Conservation (phyloP, 2,329 filamentous ascomycete genomes). For the Lachnellula hyalina region DNA sequence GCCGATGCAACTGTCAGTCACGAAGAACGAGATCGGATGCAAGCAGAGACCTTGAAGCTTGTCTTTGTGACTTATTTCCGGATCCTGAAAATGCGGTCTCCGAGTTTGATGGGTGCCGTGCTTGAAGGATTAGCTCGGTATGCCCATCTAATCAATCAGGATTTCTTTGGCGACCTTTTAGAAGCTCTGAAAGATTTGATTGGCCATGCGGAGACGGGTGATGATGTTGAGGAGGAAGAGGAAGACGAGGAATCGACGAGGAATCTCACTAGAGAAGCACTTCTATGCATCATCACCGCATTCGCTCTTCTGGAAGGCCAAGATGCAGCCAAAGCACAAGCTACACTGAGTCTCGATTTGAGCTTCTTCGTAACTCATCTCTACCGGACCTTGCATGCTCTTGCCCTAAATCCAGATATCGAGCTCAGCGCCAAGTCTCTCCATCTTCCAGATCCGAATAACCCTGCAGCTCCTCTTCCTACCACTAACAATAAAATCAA, state of each 20-base stretch:
- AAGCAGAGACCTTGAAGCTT: conserved; percentile 90
- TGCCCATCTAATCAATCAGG: conserved; percentile 94
- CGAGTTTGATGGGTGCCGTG: conserved; percentile 91
- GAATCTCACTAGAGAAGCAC: conserved; percentile 76
- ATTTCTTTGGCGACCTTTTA: conserved; percentile 95
- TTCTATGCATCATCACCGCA: conserved; percentile 92
- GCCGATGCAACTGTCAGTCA: conserved; percentile 88
- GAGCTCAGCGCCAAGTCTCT: conserved; percentile 73
- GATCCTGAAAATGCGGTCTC: conserved; percentile 76
- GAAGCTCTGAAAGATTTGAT: conserved; percentile 94
- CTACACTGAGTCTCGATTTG: conserved; percentile 79
- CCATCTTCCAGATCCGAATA: conserved; percentile 61
- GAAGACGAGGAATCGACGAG: conserved; percentile 52
- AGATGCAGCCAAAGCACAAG: conserved; percentile 79
- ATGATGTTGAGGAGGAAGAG: conserved; percentile 38
- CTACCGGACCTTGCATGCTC: conserved; percentile 75
- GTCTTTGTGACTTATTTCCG: conserved; percentile 96
- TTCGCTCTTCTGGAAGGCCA: conserved; percentile 95
- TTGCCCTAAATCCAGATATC: conserved; percentile 78
- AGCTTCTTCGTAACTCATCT: conserved; percentile 94
- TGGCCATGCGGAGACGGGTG: conserved; percentile 60
- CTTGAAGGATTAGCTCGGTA: conserved; percentile 92
- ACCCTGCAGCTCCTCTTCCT: conserved; percentile 35
- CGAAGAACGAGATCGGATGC: conserved; percentile 89
- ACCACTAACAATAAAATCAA: conserved; percentile 70